Conservation (phyloP, 2,329 filamentous ascomycete genomes). For the Trichoderma atrobrunneum region DNA sequence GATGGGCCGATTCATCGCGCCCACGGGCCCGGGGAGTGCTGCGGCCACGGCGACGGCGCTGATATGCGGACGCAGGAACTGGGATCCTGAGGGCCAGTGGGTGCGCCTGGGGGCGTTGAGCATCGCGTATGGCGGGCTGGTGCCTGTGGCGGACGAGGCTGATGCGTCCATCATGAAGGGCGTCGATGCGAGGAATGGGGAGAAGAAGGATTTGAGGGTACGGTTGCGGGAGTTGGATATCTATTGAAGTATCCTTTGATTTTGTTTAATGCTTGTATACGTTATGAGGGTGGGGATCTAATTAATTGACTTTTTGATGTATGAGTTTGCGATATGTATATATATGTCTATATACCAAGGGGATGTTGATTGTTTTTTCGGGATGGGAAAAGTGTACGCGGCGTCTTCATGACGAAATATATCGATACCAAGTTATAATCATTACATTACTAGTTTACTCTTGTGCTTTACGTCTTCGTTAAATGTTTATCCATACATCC, state of each 20-base stretch:
- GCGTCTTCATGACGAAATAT: neutral
- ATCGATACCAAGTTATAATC: neutral
- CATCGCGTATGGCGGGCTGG: slow-evolving; percentile 29
- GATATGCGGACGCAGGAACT: slow-evolving; percentile 30
- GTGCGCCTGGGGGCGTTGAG: slow-evolving; percentile 34
- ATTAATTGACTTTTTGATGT: neutral
- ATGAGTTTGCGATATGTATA: neutral
- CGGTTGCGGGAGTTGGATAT: slow-evolving; percentile 35
- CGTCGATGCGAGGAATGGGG: slow-evolving; percentile 26
- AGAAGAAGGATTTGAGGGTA: slow-evolving; percentile 29
- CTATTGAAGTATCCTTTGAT: slow-evolving; percentile 26
- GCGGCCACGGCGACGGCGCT: slow-evolving; percentile 29
- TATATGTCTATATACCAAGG: neutral
- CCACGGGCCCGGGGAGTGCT: slow-evolving; percentile 7
- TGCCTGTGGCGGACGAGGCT: slow-evolving; percentile 24
- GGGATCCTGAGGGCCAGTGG: slow-evolving; percentile 29
- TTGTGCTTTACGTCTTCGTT: neutral
- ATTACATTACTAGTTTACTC: neutral
- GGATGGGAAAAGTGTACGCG: neutral
- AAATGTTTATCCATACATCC: neutral
- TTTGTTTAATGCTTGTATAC: neutral
- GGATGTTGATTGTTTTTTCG: neutral
- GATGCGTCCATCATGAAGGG: slow-evolving; percentile 30
- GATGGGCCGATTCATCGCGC: neutral
- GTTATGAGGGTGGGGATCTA: neutral